Evolutionary conservation across 441 rosid genomes (phyloP), one percentile per base, ranked within the genome.

Genomic region (Hura crepitans): DNA sequence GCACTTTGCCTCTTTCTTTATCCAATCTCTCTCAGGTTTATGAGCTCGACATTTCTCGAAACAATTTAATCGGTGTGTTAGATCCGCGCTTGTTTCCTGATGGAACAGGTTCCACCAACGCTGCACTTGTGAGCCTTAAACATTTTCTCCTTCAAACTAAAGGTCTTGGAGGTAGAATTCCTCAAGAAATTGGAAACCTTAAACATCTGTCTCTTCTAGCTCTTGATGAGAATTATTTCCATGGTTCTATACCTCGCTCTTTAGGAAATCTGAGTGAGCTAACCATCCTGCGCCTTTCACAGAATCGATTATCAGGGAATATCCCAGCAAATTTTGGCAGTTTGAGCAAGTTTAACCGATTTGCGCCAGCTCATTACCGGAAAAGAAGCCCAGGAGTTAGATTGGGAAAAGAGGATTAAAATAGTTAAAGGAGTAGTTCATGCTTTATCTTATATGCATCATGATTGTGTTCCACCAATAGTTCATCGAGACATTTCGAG

Each of bases 241-340:
- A 27, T 0, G 86, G 82, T 12, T 62, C 74, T 18, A 75, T 82
- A 39, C 83, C 85, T 74, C n/a, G 47, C 20, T 68, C 83, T 20
- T 46, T 82, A 22, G 80, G 80, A 22, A 79, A 81, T 64, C 56
- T 71, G 57, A 78, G 72, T 27, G 50, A 60, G 49, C 43, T 82
- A 39, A 14, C 63, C 7, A 10, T 60, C 18, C 68, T 83, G 5
- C 0, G 8, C 18, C 66, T 78, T 17, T n/a, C 45, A 10, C 31
- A 17, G 2, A 80, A 80, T 56, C 60, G 53, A 39, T 54, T 80
- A 54, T 73, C 77, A 0, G 82, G 83, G 12, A 25, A 56, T 7
- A 75, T 82, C 33, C 80, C 80, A 2, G 62, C 27, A 2, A 45
- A 7, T 22, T 60, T 83, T 5, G 78, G 69, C 9, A 62, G 57